These are phyloP conservation scores for Trichophyton verrucosum DNA, from an alignment of 2,329 filamentous ascomycete genomes.

Conservation along the genomic window DNA sequence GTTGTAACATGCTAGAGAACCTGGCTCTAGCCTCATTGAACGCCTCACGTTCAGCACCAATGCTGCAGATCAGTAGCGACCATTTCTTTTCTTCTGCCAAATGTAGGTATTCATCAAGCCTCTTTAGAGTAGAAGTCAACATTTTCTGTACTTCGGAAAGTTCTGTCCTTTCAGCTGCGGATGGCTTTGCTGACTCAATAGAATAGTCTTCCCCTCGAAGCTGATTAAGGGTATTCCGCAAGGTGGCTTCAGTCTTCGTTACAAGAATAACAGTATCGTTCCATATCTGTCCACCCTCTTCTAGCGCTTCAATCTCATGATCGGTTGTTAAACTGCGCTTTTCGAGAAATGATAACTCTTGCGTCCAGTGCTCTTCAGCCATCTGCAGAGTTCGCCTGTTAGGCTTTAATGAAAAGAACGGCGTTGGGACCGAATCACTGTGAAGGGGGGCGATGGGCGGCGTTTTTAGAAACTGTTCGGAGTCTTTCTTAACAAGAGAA, in stretches of 20 bases:
- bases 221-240: slow-evolving; percentile 29
- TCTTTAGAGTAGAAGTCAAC: slow-evolving; percentile 36
- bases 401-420: slow-evolving; percentile 42
- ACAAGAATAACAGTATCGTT: slow-evolving; percentile 42
- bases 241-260: slow-evolving; percentile 39
- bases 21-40: slow-evolving; percentile 29
- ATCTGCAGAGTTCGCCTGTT: slow-evolving; percentile 48
- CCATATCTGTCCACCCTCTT: slow-evolving; percentile 49
- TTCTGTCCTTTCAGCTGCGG: background rate
- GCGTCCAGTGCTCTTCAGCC: slow-evolving; percentile 45
- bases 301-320: slow-evolving; percentile 44
- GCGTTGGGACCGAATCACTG: slow-evolving; percentile 20
- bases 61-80: slow-evolving; percentile 50
- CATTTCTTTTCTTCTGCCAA: slow-evolving; percentile 43
- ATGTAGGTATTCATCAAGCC: slow-evolving; percentile 39
- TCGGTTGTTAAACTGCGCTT: slow-evolving; percentile 37
- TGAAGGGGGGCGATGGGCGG: slow-evolving; percentile 33
- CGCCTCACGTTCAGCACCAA: slow-evolving; percentile 51
- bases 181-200: background rate
- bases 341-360: slow-evolving; percentile 36
- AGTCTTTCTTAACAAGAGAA: slow-evolving; percentile 43
- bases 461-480: slow-evolving; percentile 40
- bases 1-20: slow-evolving; percentile 25
- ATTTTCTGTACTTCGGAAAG: slow-evolving; percentile 27
- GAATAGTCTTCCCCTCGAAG: slow-evolving; percentile 11